These are phyloP conservation scores for Acacia pycnantha DNA, from an alignment of 331 rosid genomes.

Conservation along the genomic window DNA sequence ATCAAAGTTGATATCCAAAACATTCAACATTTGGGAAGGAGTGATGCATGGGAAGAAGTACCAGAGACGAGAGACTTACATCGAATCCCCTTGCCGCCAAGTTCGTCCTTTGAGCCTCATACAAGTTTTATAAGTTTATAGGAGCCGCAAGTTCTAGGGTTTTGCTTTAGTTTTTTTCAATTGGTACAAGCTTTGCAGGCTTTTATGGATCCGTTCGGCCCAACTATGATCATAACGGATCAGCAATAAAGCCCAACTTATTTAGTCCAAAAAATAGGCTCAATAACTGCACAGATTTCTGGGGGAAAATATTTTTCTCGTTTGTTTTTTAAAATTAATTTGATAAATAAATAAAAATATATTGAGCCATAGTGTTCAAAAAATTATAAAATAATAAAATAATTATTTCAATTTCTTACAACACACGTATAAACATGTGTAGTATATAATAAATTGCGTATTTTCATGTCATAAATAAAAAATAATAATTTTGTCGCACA, in stretches of 20 bases:
- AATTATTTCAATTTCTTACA: neutral
- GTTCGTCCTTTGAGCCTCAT: neutral
- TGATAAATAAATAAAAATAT: neutral
- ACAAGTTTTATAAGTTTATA: conserved; percentile 29
- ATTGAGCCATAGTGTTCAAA: neutral
- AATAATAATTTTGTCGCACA: no score
- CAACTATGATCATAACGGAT: neutral
- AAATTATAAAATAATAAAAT: no score
- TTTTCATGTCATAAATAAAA: no score
- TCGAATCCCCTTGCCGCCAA: conserved; percentile 25
- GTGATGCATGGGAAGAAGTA: neutral
- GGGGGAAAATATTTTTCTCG: neutral
- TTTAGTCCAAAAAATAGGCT: neutral
- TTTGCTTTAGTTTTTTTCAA: neutral
- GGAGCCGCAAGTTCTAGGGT: conserved; percentile 35
- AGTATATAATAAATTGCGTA: neutral
- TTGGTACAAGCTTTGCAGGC: no score
- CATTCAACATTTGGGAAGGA: neutral
- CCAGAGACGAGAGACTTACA: neutral
- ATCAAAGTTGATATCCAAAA: neutral
- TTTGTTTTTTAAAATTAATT: neutral
- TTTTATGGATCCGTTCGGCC: neutral
- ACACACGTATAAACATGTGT: neutral
- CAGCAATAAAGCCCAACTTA: neutral
- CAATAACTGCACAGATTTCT: neutral